Evolutionary conservation across 2,329 filamentous ascomycete genomes (phyloP).

Genomic region (Mycosphaerella arachidis): DNA sequence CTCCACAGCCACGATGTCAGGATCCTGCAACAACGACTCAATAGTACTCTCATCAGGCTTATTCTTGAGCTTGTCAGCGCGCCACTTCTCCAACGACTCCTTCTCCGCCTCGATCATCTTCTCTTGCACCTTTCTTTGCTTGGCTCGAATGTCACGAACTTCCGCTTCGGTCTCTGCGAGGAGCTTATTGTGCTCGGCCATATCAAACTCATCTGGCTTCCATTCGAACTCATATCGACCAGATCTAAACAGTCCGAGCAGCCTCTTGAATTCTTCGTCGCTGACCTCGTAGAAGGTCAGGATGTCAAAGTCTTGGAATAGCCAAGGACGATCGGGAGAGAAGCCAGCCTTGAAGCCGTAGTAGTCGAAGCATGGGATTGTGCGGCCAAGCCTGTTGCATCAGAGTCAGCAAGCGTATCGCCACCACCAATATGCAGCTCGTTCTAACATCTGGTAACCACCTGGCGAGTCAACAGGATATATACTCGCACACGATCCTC

Average conservation of each 20-base stretch:
- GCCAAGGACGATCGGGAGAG: constrained; percentile 44
- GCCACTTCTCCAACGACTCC: constrained; percentile 41
- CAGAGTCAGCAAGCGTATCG: not conserved
- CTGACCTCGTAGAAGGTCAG: constrained; percentile 52
- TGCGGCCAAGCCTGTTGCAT: constrained; percentile 32
- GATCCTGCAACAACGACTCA: constrained; percentile 43
- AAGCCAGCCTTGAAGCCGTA: constrained; percentile 51
- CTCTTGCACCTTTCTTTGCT: constrained; percentile 47
- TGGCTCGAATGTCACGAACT: constrained; percentile 42
- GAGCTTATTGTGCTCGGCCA: constrained; percentile 51
- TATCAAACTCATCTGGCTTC: constrained; percentile 50
- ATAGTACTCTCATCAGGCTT: constrained; percentile 47
- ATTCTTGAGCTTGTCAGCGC: constrained; percentile 41
- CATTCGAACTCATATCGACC: constrained; percentile 51
- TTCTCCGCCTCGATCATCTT: constrained; percentile 47
- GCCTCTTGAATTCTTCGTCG: constrained; percentile 48
- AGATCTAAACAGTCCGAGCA: constrained; percentile 47
- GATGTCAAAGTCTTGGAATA: constrained; percentile 56
- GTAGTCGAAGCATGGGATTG: constrained; percentile 52
- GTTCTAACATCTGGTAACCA: constrained; percentile 49
- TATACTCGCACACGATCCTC: constrained; percentile 51
- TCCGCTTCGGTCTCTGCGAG: constrained; percentile 46
- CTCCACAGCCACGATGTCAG: constrained; percentile 36
- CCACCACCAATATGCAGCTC: constrained; percentile 31
- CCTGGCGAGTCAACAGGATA: constrained; percentile 56